Evolutionary conservation across 2,329 filamentous ascomycete species (phyloP), one percentile per base, ranked within the genome.

Genomic region (Penicillium decumbens): DNA sequence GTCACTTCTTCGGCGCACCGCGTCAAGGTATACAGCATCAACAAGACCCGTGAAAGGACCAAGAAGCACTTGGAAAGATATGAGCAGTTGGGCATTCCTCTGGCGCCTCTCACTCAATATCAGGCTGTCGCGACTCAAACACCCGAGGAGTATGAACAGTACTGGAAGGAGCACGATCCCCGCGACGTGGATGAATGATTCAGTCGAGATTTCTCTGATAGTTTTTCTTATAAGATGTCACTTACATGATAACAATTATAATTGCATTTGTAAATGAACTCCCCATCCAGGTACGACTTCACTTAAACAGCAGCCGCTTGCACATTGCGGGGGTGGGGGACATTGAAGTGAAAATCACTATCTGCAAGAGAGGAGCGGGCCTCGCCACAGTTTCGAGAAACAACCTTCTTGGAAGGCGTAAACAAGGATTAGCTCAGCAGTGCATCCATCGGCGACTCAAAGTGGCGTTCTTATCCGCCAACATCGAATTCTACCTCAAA

Each of bases 1-100:
- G 67, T 72, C 28, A 73, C 71, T 5, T 59, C 55, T 12, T 70
- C 67, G 4, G 65, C 65, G 7, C 71, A 73, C 54, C 62, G 68
- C 4, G 67, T 73, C 53, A 65, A 61, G 15, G 52, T 72, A 7
- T 72, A 71, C 53, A 68, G 64, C 42, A 61, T 69, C 32, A 72
- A 71, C 49, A 69, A 66, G 49, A 63, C 42, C 8, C 55, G 56
- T 7, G 42, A 55, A 5, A 20, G 52, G 12, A 71, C 69, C n/a
- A 45, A 39, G 9, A 50, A 65, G 47, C 51, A 62, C 9, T 43
- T 71, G 25, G 61, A 62, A 13, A 49, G 63, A 50, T 64, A 65
- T 43, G 63, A 68, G 27, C 51, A 65, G 41, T 24, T 59, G 6
- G 64, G 60, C n/a, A 59, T 66, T 44, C 62, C 60, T 5, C 47